Conservation (phyloP, 2,329 filamentous ascomycete species). For the Penicillium decumbens region DNA sequence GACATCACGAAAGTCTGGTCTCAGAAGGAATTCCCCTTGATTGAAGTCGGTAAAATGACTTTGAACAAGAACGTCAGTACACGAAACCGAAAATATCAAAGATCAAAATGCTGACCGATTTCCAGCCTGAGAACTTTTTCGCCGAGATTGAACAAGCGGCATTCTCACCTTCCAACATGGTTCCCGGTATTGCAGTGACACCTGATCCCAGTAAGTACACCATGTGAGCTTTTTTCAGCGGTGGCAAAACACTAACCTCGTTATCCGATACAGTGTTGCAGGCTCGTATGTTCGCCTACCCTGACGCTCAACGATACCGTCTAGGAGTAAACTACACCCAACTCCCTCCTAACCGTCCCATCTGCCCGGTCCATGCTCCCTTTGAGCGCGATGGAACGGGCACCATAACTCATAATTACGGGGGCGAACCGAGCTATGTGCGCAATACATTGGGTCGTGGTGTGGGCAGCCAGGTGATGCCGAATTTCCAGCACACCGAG, state of each 20-base stretch:
- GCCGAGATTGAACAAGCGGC: constrained; percentile 63
- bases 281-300: constrained; percentile 57
- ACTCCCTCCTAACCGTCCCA: constrained; percentile 38
- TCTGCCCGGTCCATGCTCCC: constrained; percentile 47
- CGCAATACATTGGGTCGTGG: constrained; percentile 25
- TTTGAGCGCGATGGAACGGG: constrained; percentile 44
- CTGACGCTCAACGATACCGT: constrained; percentile 47
- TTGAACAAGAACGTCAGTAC: constrained; percentile 47
- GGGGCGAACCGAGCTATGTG: constrained; percentile 55
- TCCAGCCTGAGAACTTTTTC: constrained; percentile 54
- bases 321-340: constrained; percentile 42
- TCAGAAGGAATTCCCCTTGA: constrained; percentile 47
- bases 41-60: constrained; percentile 48
- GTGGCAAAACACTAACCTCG: constrained; percentile 13
- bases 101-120: constrained; percentile 4
- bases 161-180: constrained; percentile 60
- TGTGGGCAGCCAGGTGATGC: constrained; percentile 11
- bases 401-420: constrained; percentile 51
- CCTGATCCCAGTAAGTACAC: constrained; percentile 52
- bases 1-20: constrained; percentile 57
- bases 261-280: constrained; percentile 47
- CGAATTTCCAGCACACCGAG: constrained; percentile 22
- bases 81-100: neutral
- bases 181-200: constrained; percentile 59
- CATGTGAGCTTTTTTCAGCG: neutral